phyloP scores from a whole-genome alignment of 2,329 filamentous ascomycete species.

The Emergomyces pasteurianus region DNA sequence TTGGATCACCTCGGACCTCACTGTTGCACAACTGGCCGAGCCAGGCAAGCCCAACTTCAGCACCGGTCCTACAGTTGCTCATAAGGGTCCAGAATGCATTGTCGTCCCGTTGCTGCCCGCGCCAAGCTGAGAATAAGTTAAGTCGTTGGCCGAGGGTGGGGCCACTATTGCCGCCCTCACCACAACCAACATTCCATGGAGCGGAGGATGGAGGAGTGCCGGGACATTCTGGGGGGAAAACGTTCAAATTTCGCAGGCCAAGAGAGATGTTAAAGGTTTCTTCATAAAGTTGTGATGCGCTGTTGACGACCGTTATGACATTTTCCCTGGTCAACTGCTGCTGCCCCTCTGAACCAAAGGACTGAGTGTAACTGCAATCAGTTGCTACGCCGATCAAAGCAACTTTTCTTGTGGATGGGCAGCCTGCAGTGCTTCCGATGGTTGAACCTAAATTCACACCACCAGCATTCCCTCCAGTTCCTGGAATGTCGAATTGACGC shows the following conservation, averaged over 20 bases:
- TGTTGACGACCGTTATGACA: constrained; percentile 73
- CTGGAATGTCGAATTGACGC: constrained; percentile 53
- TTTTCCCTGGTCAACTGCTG: constrained; percentile 52
- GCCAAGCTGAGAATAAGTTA: constrained; percentile 81
- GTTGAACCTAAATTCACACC: constrained; percentile 59
- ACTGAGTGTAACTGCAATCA: constrained; percentile 74
- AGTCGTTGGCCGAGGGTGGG: constrained; percentile 63
- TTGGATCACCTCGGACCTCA: constrained; percentile 3
- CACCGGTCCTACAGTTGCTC: constrained; percentile 64
- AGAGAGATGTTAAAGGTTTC: constrained; percentile 89
- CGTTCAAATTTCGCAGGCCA: constrained; percentile 72
- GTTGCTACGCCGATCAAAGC: constrained; percentile 85
- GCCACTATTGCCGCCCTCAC: constrained; percentile 27
- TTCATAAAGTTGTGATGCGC: constrained; percentile 79
- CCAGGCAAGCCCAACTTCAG: constrained; percentile 84
- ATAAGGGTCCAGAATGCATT: constrained; percentile 91
- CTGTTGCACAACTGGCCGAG: constrained; percentile 62
- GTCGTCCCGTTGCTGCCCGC: constrained; percentile 60
- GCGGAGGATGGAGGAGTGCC: constrained; percentile 52
- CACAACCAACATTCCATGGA: constrained; percentile 74
- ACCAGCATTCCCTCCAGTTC: constrained; percentile 58
- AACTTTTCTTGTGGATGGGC: constrained; percentile 79
- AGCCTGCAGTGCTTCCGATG: constrained; percentile 75
- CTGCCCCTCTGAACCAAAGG: constrained; percentile 57
- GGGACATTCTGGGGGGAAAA: constrained; percentile 65